A percentile compares a stretch with the other conserved stretches of the same genome.
Conservation (phyloP, 306 rosid species). For the Pyrus betulifolia region DNA sequence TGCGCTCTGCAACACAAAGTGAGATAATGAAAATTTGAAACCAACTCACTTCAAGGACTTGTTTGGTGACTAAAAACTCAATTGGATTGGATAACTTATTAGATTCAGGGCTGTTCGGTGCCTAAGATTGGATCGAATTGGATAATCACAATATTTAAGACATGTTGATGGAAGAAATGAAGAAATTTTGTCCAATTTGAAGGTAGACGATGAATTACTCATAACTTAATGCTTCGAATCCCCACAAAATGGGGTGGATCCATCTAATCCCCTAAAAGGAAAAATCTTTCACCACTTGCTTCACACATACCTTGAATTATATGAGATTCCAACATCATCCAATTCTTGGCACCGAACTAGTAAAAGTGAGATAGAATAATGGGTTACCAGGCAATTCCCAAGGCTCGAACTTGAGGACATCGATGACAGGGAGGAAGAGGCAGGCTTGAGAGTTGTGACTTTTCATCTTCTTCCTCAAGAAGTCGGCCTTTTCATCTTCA, state of each 20-base stretch:
- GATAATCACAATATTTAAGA: too few relatives aligned
- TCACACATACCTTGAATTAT: too few relatives aligned
- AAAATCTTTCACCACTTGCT: too few relatives aligned
- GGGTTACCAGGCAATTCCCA: conserved; percentile 37
- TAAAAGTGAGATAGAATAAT: neutral
- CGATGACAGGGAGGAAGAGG: conserved; percentile 27
- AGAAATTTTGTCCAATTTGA: too few relatives aligned
- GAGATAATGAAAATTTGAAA: neutral
- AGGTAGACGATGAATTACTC: too few relatives aligned
- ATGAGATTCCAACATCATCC: too few relatives aligned
- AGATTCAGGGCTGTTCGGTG: too few relatives aligned
- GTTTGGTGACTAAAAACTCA: too few relatives aligned
- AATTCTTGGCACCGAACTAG: neutral
- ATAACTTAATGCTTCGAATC: too few relatives aligned
- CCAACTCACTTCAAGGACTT: neutral
- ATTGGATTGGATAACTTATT: too few relatives aligned
- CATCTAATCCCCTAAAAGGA: too few relatives aligned
- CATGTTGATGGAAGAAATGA: neutral
- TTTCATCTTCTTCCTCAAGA: conserved; percentile 29
- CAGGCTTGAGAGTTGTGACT: neutral
- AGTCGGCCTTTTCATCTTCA: neutral
- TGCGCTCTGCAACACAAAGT: conserved; percentile 3
- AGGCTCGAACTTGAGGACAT: conserved; percentile 47
- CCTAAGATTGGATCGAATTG: too few relatives aligned
- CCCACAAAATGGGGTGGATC: neutral